Base-by-base conservation (phyloP, 2,329 filamentous ascomycete genomes). In the Neocucurbitaria cava region DNA sequence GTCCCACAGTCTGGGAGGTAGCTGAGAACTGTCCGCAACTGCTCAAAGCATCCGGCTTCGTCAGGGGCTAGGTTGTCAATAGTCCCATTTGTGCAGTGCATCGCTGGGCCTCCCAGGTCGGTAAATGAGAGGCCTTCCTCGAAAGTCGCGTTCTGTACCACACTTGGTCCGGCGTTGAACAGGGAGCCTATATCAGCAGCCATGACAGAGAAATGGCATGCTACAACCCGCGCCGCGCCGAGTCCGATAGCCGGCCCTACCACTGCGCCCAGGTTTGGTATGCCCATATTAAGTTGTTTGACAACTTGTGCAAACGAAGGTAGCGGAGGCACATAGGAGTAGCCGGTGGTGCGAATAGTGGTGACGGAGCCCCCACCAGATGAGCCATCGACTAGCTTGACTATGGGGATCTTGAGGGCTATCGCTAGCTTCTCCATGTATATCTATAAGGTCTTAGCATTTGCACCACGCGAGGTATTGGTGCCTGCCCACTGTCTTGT, bases 141-240 rank as follows among this genome's bases (percentile, higher is more conserved):
- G 59, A 87, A 88, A 0, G 86, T 89, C 1, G 86, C 86, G 6
- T 81, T 76, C 44, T 84, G 83, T 17, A 88, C 86, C 0, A 88
- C 85, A 55, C 83, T 83, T 0, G 86, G 85, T 0, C 86, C 86
- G 6, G 86, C 86, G 65, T 88, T 88, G 66, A 89, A 87, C 21
- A 88, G 65, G 1, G 80, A 79, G 0, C 86, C 86, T 1, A 89
- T 78, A 66, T 88, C 84, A 4, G 76, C 84, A 3, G 86, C 85
- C 86, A 88, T 88, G 30, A 88, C 86, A 1, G 82, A 85, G 64
- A 88, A 89, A 65, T 88, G 86, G 41, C 85, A 87, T 1, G 81
- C 79, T 1, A 86, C 83, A 0, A 87, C 85, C 36, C 86, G 75
- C 1, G 86, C 85, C 3, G 86, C 85, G 7, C 86, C 86, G 2